Percentiles rank a stretch among this genome's conserved stretches.
These are phyloP conservation scores for Penicillium sp. DNA, from an alignment of 2,329 filamentous ascomycete genomes.

Conservation along the genomic window DNA sequence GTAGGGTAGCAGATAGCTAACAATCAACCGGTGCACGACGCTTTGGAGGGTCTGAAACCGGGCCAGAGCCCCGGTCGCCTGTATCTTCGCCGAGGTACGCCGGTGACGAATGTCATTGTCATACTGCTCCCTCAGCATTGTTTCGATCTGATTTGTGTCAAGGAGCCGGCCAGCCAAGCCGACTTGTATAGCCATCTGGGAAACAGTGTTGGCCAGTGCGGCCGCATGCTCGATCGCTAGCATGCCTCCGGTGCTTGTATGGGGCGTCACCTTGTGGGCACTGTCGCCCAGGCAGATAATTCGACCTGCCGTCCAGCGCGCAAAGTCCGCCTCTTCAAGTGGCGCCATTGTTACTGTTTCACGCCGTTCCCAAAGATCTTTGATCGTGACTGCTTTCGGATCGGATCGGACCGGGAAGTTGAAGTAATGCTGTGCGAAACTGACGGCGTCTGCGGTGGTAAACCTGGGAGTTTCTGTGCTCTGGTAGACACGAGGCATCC, in stretches of 20 bases:
- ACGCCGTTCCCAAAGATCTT: not conserved
- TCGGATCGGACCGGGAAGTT: not conserved
- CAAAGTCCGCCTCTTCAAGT: not conserved
- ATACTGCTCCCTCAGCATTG: not conserved
- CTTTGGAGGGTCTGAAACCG: not conserved
- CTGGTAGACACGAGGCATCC: not conserved
- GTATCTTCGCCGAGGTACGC: not conserved
- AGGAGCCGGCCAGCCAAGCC: not conserved
- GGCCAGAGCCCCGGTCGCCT: not conserved
- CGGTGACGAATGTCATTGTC: not conserved
- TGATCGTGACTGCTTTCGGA: not conserved
- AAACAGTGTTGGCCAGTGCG: not conserved
- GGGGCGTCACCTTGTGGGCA: not conserved
- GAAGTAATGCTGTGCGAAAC: not conserved
- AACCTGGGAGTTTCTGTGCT: not conserved
- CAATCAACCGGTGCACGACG: not conserved
- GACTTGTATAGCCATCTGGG: too few species aligned
- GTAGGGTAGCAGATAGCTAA: not conserved
- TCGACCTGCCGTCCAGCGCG: not conserved
- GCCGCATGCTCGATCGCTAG: not conserved
- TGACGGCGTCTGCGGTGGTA: not conserved
- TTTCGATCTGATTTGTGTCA: not conserved
- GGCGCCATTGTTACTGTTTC: not conserved
- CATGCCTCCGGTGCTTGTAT: not conserved
- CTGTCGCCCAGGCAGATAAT: not conserved